phyloP scores from a whole-genome alignment of 2,329 filamentous ascomycete species.

The Hypoxylon sp. region DNA sequence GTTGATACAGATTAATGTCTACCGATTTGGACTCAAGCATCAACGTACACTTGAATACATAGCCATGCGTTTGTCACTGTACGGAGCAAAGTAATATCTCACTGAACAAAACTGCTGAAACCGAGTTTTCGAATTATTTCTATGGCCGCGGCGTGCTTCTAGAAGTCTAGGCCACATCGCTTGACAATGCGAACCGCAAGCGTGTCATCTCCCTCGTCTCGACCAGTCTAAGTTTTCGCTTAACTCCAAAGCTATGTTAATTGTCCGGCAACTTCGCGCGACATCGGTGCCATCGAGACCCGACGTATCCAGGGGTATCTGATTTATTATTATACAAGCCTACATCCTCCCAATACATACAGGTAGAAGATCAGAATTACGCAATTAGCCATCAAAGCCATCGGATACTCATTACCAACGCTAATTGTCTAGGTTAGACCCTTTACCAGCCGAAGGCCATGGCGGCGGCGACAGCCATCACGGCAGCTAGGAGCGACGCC shows the following conservation, averaged over 20 bases:
- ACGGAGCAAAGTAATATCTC: not conserved
- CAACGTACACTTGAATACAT: not conserved
- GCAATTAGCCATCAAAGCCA: not conserved
- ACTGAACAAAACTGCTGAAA: not conserved
- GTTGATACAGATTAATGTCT: not conserved
- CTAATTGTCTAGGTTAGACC: not conserved
- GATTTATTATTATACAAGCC: conserved; percentile 23
- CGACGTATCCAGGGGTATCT: conserved; percentile 18
- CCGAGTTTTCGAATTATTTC: conserved; percentile 17
- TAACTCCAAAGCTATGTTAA: conserved; percentile 9
- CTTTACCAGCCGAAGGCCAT: conserved; percentile 48
- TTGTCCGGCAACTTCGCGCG: conserved; percentile 15
- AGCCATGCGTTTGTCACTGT: not conserved
- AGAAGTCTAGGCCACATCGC: not conserved
- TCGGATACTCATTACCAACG: not conserved
- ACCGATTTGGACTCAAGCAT: not conserved
- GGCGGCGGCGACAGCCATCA: conserved; percentile 49
- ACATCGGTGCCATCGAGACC: conserved; percentile 15
- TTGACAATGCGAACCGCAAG: conserved; percentile 13
- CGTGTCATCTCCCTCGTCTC: not conserved
- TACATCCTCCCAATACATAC: conserved; percentile 34
- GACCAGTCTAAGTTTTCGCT: conserved; percentile 2
- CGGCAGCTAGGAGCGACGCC: conserved; percentile 48
- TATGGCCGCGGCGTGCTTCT: conserved; percentile 19
- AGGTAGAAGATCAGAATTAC: conserved; percentile 22